These are phyloP conservation scores for Sergeia podlipaevii DNA, from an alignment of 208 protist genomes.

Conservation along the genomic window DNA sequence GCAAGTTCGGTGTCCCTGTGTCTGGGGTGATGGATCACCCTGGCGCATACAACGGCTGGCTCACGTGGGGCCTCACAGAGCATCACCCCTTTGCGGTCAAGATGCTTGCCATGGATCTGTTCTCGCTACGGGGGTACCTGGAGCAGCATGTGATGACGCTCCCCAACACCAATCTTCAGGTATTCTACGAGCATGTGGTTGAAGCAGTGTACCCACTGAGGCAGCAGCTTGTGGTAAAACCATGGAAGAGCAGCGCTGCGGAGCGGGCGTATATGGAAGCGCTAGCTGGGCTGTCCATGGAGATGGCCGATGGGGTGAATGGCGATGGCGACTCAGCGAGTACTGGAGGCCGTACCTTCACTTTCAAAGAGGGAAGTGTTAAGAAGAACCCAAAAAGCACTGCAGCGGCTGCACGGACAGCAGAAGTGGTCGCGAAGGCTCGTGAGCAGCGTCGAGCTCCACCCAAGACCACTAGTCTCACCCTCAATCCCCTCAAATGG, in stretches of 20 bases:
- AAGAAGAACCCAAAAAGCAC: conserved; percentile 6
- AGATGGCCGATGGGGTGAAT: background rate
- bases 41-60: conserved; percentile 79
- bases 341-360: background rate
- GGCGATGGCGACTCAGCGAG: background rate
- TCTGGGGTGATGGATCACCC: conserved; percentile 83
- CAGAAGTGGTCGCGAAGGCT: background rate
- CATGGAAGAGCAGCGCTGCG: conserved; percentile 32
- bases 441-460: conserved; percentile 1
- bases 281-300: background rate
- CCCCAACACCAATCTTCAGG: conserved; percentile 50
- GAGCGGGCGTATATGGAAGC: conserved; percentile 4
- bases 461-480: conserved; percentile 57
- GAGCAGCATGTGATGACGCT: conserved; percentile 46
- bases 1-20: conserved; percentile 53
- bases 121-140: conserved; percentile 50
- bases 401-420: background rate
- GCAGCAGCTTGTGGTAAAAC: conserved; percentile 68
- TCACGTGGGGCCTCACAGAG: conserved; percentile 74
- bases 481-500: conserved; percentile 68
- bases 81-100: conserved; percentile 81
- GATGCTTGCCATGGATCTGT: conserved; percentile 77
- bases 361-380: conserved; percentile 5
- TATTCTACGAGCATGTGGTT: conserved; percentile 80
- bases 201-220: conserved; percentile 78